Base-by-base conservation (phyloP, 495 filamentous ascomycete genomes). In the Xylaria acuta region DNA sequence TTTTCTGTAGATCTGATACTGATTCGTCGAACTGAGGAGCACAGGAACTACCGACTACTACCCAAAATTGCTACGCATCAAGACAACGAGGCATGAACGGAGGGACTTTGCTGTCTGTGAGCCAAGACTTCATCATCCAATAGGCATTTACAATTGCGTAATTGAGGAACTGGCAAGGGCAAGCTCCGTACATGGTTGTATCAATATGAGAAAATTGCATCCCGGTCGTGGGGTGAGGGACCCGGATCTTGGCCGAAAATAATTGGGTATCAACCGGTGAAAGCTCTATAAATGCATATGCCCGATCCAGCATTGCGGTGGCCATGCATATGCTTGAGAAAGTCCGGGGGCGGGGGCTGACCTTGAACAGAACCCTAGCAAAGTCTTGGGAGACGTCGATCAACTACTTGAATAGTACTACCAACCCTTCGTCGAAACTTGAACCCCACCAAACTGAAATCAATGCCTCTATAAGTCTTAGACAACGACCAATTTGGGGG, bases 71-170 rank as follows among this genome's bases (percentile, higher is more conserved):
- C 14, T 25, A 43, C 38, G 38, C 11, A 43, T 38, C 38, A 43
- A 43, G n/a, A 20, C 38, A 14, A 43, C 12, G 38, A 30, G 16
- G 22, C 60, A 64, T 25, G 36, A 30, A 64, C 9, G 18, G 30
- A 38, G 12, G 34, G 22, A 12, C 18, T 9, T 60, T 6, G 18
- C 6, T 22, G 9, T 38, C 30, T 38, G 38, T 4, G 30, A 60
- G 58, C 58, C 38, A 41, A 40, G 60, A 7, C 3, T 7, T 64
- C 36, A 64, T 27, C 38, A 16, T 43, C 38, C 38, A 64, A 43
- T 64, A 43, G 60, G 22, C 5, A 30, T 43, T 64, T 64, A 11
- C 22, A 43, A 25, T 64, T 64, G 30, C 38, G 60, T 64, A 64
- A 60, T 60, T 49, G 2, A 38, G 20, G 0, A 59, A 11, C 56